Conservation (phyloP, 768 basidiomycete species). For the Collybia nuda region DNA sequence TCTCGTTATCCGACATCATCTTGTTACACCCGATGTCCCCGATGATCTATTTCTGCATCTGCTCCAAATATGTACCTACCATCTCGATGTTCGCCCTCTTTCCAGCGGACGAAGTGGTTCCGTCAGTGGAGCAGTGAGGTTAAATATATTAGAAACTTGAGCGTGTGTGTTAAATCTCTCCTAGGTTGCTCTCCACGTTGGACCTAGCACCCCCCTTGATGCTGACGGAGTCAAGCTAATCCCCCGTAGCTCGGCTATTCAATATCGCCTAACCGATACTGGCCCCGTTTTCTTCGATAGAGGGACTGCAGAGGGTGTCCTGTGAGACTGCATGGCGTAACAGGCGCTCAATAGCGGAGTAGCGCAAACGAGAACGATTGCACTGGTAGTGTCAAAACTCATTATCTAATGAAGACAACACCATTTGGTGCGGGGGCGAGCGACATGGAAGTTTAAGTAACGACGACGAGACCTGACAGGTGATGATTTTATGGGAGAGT, state of each 20-base stretch:
- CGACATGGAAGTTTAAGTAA: too few species aligned
- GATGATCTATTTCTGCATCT: slow-evolving; percentile 62
- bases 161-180: background rate
- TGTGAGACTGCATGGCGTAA: slow-evolving; percentile 30
- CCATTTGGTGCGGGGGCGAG: too few species aligned
- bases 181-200: slow-evolving; percentile 64
- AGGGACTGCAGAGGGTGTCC: slow-evolving; percentile 65
- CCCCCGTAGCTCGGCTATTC: slow-evolving; percentile 55
- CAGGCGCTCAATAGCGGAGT: too few species aligned
- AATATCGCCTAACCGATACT: slow-evolving; percentile 70
- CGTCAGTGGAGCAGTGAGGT: slow-evolving; percentile 72
- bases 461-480: too few species aligned
- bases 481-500: too few species aligned
- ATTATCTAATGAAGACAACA: too few species aligned
- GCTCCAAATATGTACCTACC: slow-evolving; percentile 63
- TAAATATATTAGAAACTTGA: background rate
- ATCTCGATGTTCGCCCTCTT: slow-evolving; percentile 70
- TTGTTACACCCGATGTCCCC: slow-evolving; percentile 51
- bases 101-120: slow-evolving; percentile 75
- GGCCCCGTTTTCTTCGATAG: slow-evolving; percentile 70
- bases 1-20: slow-evolving; percentile 65
- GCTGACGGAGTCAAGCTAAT: slow-evolving; percentile 37
- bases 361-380: too few species aligned
- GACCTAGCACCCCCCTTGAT: slow-evolving; percentile 33
- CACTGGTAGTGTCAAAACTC: too few species aligned